Evolutionary conservation across 2,329 filamentous ascomycete genomes (phyloP).

Genomic region (Pseudocercospora fuligena): DNA sequence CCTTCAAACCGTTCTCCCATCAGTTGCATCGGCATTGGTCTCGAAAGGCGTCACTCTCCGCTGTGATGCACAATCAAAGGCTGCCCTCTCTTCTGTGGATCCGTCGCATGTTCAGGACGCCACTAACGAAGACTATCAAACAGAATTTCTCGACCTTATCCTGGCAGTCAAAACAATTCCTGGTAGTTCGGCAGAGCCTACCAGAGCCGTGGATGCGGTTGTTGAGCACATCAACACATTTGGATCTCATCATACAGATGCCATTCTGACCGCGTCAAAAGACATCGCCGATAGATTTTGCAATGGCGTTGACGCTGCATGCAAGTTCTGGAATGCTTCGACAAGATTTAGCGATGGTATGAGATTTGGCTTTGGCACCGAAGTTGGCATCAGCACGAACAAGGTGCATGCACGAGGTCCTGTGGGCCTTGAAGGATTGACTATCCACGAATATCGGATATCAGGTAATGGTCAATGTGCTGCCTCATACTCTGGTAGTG

Average conservation of each 20-base stretch:
- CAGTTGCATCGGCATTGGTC: constrained; percentile 74
- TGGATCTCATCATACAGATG: constrained; percentile 92
- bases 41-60: constrained; percentile 79
- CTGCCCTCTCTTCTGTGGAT: constrained; percentile 58
- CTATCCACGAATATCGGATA: constrained; percentile 96
- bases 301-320: constrained; percentile 82
- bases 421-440: constrained; percentile 90
- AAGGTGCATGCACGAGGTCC: constrained; percentile 96
- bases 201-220: constrained; percentile 64
- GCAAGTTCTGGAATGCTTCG: constrained; percentile 96
- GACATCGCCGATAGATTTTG: constrained; percentile 80
- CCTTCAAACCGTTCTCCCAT: constrained; percentile 69
- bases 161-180: constrained; percentile 82
- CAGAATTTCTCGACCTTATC: constrained; percentile 85
- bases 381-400: constrained; percentile 98
- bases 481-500: constrained; percentile 67
- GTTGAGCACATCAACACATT: constrained; percentile 89
- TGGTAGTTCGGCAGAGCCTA: constrained; percentile 22
- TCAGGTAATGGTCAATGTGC: constrained; percentile 83
- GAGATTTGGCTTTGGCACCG: constrained; percentile 95
- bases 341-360: constrained; percentile 95
- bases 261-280: constrained; percentile 75
- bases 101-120: constrained; percentile 64
- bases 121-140: constrained; percentile 74
- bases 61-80: constrained; percentile 74